Percentiles rank a stretch among this genome's conserved stretches.
Evolutionary conservation across 176 grass and related monocot species (phyloP).

Genomic region (Musa itinerans): DNA sequence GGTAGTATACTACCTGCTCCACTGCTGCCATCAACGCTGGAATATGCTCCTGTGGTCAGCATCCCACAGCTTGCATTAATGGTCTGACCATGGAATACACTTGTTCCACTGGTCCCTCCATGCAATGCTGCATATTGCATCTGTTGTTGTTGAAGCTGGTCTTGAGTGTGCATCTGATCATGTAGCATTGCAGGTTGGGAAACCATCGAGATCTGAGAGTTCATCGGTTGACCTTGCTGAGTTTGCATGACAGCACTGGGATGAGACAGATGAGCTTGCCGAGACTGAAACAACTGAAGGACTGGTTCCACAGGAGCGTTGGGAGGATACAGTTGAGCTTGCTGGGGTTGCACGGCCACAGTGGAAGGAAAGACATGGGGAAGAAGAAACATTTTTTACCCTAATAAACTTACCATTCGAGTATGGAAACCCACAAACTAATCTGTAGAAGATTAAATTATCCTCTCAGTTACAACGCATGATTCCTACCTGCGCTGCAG

Average conservation of each 20-base stretch:
- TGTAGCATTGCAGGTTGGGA: background rate
- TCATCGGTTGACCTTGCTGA: constrained; percentile 7
- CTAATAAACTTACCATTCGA: background rate
- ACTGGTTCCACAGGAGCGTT: background rate
- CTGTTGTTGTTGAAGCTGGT: background rate
- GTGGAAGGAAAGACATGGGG: background rate
- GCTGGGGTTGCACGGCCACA: background rate
- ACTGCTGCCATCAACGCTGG: background rate
- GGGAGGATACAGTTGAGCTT: background rate
- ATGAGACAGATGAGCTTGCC: too few species aligned
- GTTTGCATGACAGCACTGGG: background rate
- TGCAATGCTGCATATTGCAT: background rate
- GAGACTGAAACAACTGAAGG: background rate
- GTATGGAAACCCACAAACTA: background rate
- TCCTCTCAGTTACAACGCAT: background rate
- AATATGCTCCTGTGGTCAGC: background rate
- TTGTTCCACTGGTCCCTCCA: too few species aligned
- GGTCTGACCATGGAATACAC: background rate
- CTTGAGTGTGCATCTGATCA: background rate
- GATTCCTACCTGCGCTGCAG: background rate
- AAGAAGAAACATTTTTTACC: too few species aligned
- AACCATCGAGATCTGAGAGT: background rate
- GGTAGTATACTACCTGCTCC: background rate
- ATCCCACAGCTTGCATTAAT: background rate
- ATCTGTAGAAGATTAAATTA: background rate